Evolutionary conservation across 805 yeast genomes (phyloP), one percentile per base, ranked within the genome.

Genomic region (Metschnikowia vanudenii): DNA sequence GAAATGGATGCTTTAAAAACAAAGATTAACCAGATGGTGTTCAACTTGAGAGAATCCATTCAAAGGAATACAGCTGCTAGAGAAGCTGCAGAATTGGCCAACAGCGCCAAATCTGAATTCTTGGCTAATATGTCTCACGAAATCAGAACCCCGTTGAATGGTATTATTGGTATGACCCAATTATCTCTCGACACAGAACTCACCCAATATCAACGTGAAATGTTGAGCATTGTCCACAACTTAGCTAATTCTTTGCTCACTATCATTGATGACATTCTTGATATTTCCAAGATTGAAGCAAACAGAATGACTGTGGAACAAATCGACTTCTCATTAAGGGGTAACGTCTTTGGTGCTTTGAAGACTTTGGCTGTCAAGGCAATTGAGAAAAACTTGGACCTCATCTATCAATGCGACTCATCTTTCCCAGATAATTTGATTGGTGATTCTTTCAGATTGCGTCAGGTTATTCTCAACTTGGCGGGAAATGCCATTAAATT

Each of bases 111-210:
- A 65, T 88, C 96, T 9, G 96, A 88, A 65, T 88, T 88, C 63
- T 75, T 88, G 68, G 96, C 96, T 39, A 88, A 88, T 60, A 88
- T 86, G 78, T 85, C 92, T 5, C 76, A 72, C 55, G 96, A 88
- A 64, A 85, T 88, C 59, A 75, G 96, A 64, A 88, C 96, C 2
- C 96, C 96, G 17, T 84, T 88, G 81, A 88, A 88, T 65, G 96
- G 96, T 71, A 88, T 88, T 39, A 85, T 88, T 57, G 96, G 96
- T 61, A 88, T 88, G 92, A 88, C 96, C 3, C 96, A 88, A 64
- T 71, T 88, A 56, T 86, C 96, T 1, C 74, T 88, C 46, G 96
- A 88, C 54, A 88, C 96, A 0, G 95, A 88, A 59, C 75, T 88
- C 53, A 88, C 95, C 9, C 96, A 88, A 67, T 88, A 88, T 60